Conservation (phyloP, 2,329 filamentous ascomycete species). For the Biscogniauxia marginata region DNA sequence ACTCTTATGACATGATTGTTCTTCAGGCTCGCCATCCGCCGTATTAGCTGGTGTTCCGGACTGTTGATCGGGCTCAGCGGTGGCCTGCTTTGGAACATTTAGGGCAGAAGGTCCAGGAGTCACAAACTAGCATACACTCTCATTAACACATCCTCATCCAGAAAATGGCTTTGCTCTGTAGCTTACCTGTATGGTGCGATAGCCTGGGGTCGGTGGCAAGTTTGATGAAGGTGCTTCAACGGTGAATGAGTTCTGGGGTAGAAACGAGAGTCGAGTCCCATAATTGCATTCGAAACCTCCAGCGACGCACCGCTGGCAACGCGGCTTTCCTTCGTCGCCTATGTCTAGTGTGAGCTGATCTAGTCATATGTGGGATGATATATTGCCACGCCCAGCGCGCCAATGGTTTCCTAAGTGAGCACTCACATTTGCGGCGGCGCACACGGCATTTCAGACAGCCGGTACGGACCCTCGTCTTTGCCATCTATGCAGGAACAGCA, state of each 20-base stretch:
- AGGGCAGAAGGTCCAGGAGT: neutral
- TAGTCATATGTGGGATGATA: neutral
- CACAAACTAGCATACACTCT: neutral
- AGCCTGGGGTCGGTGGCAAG: neutral
- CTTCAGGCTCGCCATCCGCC: neutral
- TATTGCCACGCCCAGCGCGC: neutral
- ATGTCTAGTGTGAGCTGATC: neutral
- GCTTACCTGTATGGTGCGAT: neutral
- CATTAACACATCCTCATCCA: neutral
- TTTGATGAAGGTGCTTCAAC: slow-evolving; percentile 19
- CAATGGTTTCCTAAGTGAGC: neutral
- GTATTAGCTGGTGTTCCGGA: neutral
- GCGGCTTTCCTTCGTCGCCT: slow-evolving; percentile 52
- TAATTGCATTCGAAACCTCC: slow-evolving; percentile 49
- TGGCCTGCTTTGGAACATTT: neutral
- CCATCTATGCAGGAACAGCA: slow-evolving; percentile 1
- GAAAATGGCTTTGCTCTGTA: neutral
- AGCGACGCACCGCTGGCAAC: slow-evolving; percentile 46
- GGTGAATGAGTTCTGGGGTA: slow-evolving; percentile 48
- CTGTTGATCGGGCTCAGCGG: neutral
- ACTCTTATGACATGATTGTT: neutral
- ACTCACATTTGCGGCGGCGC: slow-evolving; percentile 46
- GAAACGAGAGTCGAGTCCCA: slow-evolving; percentile 45
- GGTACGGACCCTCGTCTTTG: slow-evolving; percentile 36
- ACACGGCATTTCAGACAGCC: slow-evolving; percentile 49